phyloP scores from a whole-genome alignment of 2,329 filamentous ascomycete species.

The Diaporthe caulivora region DNA sequence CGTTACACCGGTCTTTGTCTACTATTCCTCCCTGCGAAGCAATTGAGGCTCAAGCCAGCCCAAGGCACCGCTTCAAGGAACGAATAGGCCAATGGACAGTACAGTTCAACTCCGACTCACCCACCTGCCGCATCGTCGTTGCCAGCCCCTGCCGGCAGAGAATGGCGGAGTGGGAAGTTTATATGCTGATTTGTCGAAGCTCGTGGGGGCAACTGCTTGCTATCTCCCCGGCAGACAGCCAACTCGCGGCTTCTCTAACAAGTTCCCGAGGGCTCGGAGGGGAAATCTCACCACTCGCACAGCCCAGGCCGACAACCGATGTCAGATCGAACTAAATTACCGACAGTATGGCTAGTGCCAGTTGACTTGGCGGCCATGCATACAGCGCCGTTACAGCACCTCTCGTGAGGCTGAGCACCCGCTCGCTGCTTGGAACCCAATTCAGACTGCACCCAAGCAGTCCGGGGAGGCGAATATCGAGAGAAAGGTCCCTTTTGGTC shows the following conservation, averaged over 20 bases:
- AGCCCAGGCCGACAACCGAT: slow-evolving; percentile 19
- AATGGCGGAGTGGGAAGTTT: neutral
- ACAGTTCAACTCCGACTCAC: neutral
- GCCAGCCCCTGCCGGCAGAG: neutral
- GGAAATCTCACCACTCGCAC: neutral
- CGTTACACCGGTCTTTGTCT: slow-evolving; percentile 6
- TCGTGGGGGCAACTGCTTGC: neutral
- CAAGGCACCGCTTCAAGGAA: neutral
- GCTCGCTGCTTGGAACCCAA: neutral
- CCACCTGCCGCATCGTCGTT: neutral
- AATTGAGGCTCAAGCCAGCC: neutral
- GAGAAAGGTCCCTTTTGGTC: neutral
- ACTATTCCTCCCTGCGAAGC: neutral
- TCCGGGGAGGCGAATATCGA: neutral
- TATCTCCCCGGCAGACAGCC: neutral
- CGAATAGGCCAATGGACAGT: neutral
- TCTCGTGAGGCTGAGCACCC: neutral
- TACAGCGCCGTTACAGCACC: neutral
- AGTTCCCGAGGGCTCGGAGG: neutral
- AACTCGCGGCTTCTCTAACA: neutral
- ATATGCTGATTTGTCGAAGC: neutral
- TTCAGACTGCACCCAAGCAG: neutral
- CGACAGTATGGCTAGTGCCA: slow-evolving; percentile 8
- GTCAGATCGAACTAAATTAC: slow-evolving; percentile 32
- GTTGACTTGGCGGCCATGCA: neutral